Percentiles rank a stretch among this genome's conserved stretches.
These are phyloP conservation scores for Botrytis squamosa DNA, from an alignment of 2,329 filamentous ascomycete species.

Conservation along the genomic window DNA sequence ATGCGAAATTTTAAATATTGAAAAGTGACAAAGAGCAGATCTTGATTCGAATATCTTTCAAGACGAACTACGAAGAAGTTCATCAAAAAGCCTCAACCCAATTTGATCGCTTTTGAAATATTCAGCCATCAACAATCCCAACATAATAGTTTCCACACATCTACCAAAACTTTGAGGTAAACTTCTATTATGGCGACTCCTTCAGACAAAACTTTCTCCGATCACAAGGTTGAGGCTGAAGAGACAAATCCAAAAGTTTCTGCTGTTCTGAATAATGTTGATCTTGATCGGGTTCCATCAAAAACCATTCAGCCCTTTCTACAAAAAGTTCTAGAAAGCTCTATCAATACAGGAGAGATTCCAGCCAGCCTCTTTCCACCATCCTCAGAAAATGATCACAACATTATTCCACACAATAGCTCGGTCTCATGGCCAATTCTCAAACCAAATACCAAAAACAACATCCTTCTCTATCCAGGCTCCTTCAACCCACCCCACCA, in stretches of 20 bases:
- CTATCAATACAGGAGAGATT: background rate
- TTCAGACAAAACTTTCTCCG: background rate
- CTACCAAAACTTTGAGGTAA: background rate
- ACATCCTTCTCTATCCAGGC: background rate
- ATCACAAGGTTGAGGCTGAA: background rate
- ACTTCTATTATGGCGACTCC: background rate
- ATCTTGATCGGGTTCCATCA: background rate
- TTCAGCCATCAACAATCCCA: background rate
- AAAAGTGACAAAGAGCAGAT: background rate
- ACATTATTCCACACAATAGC: too few relatives aligned
- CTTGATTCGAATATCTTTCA: background rate
- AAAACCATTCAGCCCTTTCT: background rate
- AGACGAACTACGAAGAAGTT: background rate
- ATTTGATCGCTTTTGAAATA: too few relatives aligned
- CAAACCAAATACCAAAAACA: background rate
- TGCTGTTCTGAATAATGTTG: too few relatives aligned
- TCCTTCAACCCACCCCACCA: conserved; percentile 8
- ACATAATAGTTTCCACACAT: background rate
- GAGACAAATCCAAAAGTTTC: background rate
- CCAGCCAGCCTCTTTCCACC: background rate
- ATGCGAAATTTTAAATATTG: background rate
- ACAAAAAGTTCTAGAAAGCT: background rate
- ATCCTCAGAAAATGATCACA: too few relatives aligned
- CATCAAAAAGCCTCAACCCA: fast-evolving
- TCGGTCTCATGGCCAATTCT: background rate